These are phyloP conservation scores for Phytopythium helicoides DNA, from an alignment of 352 stramenopile species.

Conservation along the genomic window DNA sequence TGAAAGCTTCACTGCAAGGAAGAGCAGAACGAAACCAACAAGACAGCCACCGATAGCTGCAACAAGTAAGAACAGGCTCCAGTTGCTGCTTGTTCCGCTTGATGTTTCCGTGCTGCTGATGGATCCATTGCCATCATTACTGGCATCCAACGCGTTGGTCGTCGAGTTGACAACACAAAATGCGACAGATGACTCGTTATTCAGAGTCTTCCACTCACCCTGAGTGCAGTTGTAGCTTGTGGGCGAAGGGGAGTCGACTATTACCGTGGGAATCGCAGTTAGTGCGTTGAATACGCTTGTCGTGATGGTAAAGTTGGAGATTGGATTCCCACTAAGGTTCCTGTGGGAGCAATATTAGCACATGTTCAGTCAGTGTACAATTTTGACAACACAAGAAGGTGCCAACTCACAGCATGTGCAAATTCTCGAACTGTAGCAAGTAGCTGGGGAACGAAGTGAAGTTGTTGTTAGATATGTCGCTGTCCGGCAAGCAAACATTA, in stretches of 20 bases:
- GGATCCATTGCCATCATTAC: neutral
- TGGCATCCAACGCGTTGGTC: neutral
- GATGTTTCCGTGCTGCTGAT: constrained; percentile 1
- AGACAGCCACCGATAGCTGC: constrained; percentile 31
- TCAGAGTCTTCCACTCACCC: constrained; percentile 22
- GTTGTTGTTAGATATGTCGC: constrained; percentile 43
- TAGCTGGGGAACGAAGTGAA: constrained; percentile 35
- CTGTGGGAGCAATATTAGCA: constrained; percentile 8
- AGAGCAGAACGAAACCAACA: constrained; percentile 34
- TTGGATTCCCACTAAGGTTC: constrained; percentile 37
- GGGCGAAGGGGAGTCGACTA: neutral
- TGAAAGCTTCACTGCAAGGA: constrained; percentile 11
- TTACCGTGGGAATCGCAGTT: constrained; percentile 1
- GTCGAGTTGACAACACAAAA: constrained; percentile 41
- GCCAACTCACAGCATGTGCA: constrained; percentile 39
- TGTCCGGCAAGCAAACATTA: constrained; percentile 10
- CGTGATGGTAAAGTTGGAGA: constrained; percentile 41
- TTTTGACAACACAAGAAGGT: neutral
- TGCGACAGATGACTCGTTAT: constrained; percentile 14
- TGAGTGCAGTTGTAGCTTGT: constrained; percentile 19
- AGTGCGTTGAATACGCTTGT: constrained; percentile 22
- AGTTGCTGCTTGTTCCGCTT: constrained; percentile 18
- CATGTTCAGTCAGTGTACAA: neutral
- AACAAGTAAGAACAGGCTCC: constrained; percentile 27
- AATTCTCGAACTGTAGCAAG: constrained; percentile 37